Base-by-base conservation (phyloP, 148 eudicot species). In the Silene latifolia region DNA sequence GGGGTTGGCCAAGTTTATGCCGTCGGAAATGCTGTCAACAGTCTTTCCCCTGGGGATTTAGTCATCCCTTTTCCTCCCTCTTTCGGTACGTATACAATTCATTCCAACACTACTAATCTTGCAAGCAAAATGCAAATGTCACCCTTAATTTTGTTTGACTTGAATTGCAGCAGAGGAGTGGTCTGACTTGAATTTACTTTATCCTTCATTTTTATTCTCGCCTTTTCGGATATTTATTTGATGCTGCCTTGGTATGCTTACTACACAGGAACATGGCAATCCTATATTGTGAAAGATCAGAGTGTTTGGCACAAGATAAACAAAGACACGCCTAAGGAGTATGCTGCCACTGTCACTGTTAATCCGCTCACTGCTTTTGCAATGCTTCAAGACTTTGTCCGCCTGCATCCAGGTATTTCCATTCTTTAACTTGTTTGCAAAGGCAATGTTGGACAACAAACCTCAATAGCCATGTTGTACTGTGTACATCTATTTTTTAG, bases 41-140 rank as follows among this genome's bases (percentile, higher is more conserved):
- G 71, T 42, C 82, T 94, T 54, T 73, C 83, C 65, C 92, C 87
- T n/a, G 98, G 98, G 11, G 98, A 94, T 73, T 83, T 82, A 89
- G 98, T 94, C 57, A 94, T 94, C 63, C 90, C 96, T n/a, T 91
- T 85, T 82, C 97, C 98, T 0, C 97, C 97, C 44, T 85, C 90
- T 62, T 90, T 87, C 67, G 98, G 98, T 91, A 83, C 47, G 20
- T 20, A 32, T 32, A 32, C 35, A 32, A 32, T 2, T 32, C n/a
- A n/a, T n/a, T n/a, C n/a, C n/a, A 32, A 32, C 35, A 4, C 35
- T 32, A 32, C 35, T 32, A 4, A 32, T 32, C n/a, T n/a, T n/a
- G n/a, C n/a, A n/a, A n/a, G 35, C 35, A 32, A 32, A n/a, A n/a
- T n/a, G 29, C 29, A 32, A 32, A 2, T 32, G 35, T 32, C 35